Evolutionary conservation across 768 basidiomycete species (phyloP).

Genomic region (Pleurotus eryngii): DNA sequence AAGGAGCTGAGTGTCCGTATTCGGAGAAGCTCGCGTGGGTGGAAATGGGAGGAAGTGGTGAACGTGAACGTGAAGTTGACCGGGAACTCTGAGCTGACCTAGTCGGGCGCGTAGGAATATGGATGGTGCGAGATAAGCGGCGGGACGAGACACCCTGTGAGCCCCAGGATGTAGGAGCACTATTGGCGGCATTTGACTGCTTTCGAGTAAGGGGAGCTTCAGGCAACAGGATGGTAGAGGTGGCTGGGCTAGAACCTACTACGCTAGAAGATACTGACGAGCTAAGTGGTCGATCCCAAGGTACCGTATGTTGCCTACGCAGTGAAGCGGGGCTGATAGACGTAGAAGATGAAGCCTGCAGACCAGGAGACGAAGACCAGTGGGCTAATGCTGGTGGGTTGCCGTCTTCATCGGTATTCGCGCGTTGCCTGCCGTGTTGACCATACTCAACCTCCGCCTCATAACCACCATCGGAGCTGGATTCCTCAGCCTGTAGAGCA

Average conservation of each 20-base stretch:
- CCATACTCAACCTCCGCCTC: constrained; percentile 70
- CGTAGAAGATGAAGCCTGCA: constrained; percentile 63
- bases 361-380: constrained; percentile 50
- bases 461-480: constrained; percentile 79
- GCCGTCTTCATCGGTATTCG: constrained; percentile 49
- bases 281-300: constrained; percentile 62
- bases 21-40: constrained; percentile 67
- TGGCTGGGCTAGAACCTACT: constrained; percentile 57
- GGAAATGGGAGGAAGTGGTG: constrained; percentile 76
- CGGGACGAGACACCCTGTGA: constrained; percentile 60
- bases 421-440: constrained; percentile 73
- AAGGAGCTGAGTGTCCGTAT: constrained; percentile 34
- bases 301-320: constrained; percentile 61
- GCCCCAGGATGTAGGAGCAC: constrained; percentile 53
- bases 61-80: constrained; percentile 92
- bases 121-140: constrained; percentile 81
- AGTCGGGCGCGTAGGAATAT: constrained; percentile 63
- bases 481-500: constrained; percentile 63
- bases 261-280: constrained; percentile 54
- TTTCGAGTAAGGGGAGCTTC: constrained; percentile 69
- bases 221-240: constrained; percentile 57
- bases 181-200: constrained; percentile 37
- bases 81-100: constrained; percentile 84
- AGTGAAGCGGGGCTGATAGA: constrained; percentile 66
- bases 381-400: constrained; percentile 45